A percentile compares a stretch with the other conserved stretches of the same genome.
phyloP scores from a whole-genome alignment of 345 rosid genomes.

The Durio zibethinus region DNA sequence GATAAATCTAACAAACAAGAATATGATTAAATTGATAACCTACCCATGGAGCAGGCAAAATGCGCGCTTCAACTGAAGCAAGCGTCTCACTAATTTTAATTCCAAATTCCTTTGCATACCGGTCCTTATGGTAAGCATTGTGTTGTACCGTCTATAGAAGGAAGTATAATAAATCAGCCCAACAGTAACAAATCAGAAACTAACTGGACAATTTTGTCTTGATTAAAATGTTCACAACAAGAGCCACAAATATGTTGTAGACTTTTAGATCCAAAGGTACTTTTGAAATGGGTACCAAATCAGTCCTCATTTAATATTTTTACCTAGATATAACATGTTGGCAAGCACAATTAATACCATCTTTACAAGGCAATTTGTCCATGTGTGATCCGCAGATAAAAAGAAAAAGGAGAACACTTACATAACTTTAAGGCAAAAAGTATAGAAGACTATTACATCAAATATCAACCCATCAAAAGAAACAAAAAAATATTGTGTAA shows the following conservation, averaged over 20 bases:
- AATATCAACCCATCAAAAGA: background rate
- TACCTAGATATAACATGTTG: background rate
- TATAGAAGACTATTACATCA: background rate
- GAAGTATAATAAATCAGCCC: constrained; percentile 2
- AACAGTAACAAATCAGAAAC: background rate
- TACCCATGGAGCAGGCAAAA: constrained; percentile 95
- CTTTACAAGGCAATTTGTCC: background rate
- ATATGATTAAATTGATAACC: background rate
- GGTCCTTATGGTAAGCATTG: constrained; percentile 72
- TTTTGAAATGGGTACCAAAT: background rate
- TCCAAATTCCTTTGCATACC: constrained; percentile 92
- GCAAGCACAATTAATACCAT: background rate
- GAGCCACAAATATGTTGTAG: background rate
- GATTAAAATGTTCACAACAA: background rate
- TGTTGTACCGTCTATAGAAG: constrained; percentile 63
- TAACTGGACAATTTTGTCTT: background rate
- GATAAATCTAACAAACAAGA: background rate
- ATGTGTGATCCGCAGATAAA: background rate
- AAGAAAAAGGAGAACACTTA: background rate
- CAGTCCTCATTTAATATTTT: background rate
- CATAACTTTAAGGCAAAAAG: background rate
- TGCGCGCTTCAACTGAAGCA: constrained; percentile 95
- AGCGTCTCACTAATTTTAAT: constrained; percentile 83
- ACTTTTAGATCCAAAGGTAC: background rate
- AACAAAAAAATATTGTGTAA: background rate